phyloP scores from a whole-genome alignment of 768 basidiomycete genomes.

The Hypholoma sublateritium region DNA sequence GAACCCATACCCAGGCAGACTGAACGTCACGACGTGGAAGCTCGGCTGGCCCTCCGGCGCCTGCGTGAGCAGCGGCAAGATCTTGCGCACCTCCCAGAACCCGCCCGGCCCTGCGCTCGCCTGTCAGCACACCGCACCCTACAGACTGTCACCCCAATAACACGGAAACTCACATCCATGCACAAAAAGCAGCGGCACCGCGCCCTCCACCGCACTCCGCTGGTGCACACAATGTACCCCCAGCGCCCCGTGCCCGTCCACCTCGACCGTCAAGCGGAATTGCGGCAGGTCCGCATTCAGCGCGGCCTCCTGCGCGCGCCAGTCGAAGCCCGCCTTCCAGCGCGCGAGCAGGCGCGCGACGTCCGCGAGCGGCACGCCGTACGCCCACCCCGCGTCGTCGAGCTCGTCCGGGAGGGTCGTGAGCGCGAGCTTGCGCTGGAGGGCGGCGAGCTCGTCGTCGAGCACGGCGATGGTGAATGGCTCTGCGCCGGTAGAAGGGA shows the following conservation, averaged over 20 bases:
- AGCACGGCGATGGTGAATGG: conserved; percentile 50
- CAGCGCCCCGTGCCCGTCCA: conserved; percentile 43
- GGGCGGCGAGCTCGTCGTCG: conserved; percentile 36
- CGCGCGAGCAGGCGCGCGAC: conserved; percentile 45
- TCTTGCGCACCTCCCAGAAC: conserved; percentile 56
- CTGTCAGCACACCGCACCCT: neutral
- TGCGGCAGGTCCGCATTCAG: conserved; percentile 56
- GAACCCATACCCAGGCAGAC: conserved; percentile 64
- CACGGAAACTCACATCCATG: conserved; percentile 48
- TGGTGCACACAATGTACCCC: conserved; percentile 61
- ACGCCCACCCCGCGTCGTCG: conserved; percentile 47
- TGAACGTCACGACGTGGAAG: conserved; percentile 62
- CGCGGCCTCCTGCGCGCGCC: conserved; percentile 49
- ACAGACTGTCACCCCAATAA: no score
- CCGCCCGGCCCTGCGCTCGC: conserved; percentile 54
- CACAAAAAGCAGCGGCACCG: conserved; percentile 59
- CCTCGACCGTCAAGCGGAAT: conserved; percentile 50
- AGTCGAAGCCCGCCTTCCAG: conserved; percentile 58
- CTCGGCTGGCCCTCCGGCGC: conserved; percentile 45
- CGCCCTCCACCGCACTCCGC: conserved; percentile 40
- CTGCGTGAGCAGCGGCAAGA: conserved; percentile 51
- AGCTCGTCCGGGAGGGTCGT: conserved; percentile 59
- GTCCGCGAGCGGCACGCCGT: conserved; percentile 53
- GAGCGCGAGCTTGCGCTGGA: conserved; percentile 47
- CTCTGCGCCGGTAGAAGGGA: neutral